A percentile compares a stretch with the other conserved stretches of the same genome.
phyloP scores from a whole-genome alignment of 345 rosid genomes.

The Rhodamnia rubescens region DNA sequence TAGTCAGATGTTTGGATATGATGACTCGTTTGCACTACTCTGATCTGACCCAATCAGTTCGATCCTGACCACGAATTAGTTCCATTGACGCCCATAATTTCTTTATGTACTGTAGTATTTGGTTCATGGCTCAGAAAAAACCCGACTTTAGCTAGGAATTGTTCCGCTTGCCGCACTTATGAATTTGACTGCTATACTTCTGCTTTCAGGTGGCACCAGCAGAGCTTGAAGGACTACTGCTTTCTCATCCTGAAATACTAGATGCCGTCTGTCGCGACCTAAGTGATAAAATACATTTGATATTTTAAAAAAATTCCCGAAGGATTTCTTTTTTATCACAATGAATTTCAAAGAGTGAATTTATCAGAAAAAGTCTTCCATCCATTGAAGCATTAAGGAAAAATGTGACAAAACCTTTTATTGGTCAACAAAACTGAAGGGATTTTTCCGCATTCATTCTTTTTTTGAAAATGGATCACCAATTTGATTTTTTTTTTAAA shows the following conservation, averaged over 20 bases:
- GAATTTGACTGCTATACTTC: background rate
- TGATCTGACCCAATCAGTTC: background rate
- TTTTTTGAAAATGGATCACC: too few relatives aligned
- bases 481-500: too few relatives aligned
- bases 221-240: slow-evolving; percentile 36
- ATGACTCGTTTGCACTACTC: background rate
- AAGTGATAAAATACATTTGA: too few relatives aligned
- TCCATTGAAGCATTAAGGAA: too few relatives aligned
- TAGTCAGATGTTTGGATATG: background rate
- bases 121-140: background rate
- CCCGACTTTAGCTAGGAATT: background rate
- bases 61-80: background rate
- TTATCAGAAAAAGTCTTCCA: too few relatives aligned
- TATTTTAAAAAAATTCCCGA: too few relatives aligned
- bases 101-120: background rate
- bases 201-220: slow-evolving; percentile 35
- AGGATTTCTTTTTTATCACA: too few relatives aligned
- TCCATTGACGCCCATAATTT: background rate
- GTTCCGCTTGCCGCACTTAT: background rate
- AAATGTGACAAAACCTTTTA: too few relatives aligned
- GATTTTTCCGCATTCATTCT: too few relatives aligned
- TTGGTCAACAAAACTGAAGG: too few relatives aligned
- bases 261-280: too few relatives aligned
- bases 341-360: too few relatives aligned
- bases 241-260: slow-evolving; percentile 30